phyloP scores from a whole-genome alignment of 2,329 filamentous ascomycete species.

The Cordyceps cateniannulata region DNA sequence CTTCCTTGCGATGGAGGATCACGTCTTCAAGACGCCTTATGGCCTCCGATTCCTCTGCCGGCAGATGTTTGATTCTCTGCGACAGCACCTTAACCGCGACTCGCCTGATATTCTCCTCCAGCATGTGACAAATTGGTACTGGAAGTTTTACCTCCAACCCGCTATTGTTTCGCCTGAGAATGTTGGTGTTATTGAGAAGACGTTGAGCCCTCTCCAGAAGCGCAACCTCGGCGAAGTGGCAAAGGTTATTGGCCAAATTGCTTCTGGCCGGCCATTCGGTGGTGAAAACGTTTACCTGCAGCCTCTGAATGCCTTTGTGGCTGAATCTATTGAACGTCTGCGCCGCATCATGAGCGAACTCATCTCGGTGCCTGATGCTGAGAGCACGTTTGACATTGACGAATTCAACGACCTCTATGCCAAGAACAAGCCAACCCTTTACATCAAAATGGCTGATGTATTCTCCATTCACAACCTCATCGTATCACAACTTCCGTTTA shows the following conservation, averaged over 20 bases:
- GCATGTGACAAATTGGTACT: constrained; percentile 83
- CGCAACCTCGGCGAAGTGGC: constrained; percentile 84
- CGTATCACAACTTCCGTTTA: constrained; percentile 66
- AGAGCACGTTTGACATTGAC: constrained; percentile 93
- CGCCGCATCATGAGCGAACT: constrained; percentile 68
- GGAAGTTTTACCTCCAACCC: constrained; percentile 89
- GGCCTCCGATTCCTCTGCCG: constrained; percentile 83
- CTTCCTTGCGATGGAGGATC: constrained; percentile 73
- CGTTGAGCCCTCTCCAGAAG: constrained; percentile 85
- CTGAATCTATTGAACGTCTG: constrained; percentile 75
- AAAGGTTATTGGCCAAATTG: constrained; percentile 85
- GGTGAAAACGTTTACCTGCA: constrained; percentile 94
- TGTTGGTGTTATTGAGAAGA: constrained; percentile 85
- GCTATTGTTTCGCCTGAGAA: constrained; percentile 86
- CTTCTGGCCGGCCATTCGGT: constrained; percentile 82
- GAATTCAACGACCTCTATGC: constrained; percentile 98
- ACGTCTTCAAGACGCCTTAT: constrained; percentile 83
- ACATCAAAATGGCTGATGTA: constrained; percentile 97
- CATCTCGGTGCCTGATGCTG: constrained; percentile 78
- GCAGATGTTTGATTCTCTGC: constrained; percentile 75
- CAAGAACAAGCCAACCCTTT: constrained; percentile 93
- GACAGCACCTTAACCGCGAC: constrained; percentile 72
- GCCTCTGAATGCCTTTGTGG: constrained; percentile 86
- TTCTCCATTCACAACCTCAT: constrained; percentile 92
- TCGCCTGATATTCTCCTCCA: constrained; percentile 72